A percentile compares a stretch with the other conserved stretches of the same genome.
Conservation (phyloP, 176 grass and related monocot species). For the Cocos nucifera region DNA sequence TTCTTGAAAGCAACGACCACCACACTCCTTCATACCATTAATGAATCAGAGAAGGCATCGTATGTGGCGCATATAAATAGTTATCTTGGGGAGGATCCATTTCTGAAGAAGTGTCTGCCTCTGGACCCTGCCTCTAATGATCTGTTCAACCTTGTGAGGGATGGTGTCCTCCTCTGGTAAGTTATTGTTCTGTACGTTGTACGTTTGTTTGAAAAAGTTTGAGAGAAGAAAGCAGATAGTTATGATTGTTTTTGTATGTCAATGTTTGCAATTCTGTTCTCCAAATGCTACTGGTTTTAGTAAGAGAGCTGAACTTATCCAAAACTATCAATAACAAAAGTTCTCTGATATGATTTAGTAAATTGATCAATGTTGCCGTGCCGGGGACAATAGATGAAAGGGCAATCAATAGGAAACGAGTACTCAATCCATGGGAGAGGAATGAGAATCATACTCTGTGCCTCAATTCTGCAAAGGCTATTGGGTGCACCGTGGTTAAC, state of each 20-base stretch:
- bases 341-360: slow-evolving; percentile 47
- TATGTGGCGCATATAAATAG: slow-evolving; percentile 95
- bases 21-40: slow-evolving; percentile 85
- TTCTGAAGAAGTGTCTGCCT: slow-evolving; percentile 85
- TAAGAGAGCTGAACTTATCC: too few relatives aligned
- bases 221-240: too few relatives aligned
- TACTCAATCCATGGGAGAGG: slow-evolving; percentile 96
- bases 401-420: slow-evolving; percentile 95
- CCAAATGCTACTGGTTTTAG: too few relatives aligned
- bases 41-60: slow-evolving; percentile 82
- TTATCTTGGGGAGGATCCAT: slow-evolving; percentile 75
- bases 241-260: too few relatives aligned
- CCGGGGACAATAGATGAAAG: slow-evolving; percentile 97
- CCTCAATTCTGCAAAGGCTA: slow-evolving; percentile 99
- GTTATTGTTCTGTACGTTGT: not conserved
- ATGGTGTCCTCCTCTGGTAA: slow-evolving; percentile 94
- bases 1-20: slow-evolving; percentile 84
- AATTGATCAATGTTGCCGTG: slow-evolving; percentile 97
- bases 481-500: slow-evolving; percentile 96
- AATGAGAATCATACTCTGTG: slow-evolving; percentile 99
- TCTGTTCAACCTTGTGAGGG: slow-evolving; percentile 74
- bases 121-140: slow-evolving; percentile 67
- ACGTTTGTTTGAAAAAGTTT: too few relatives aligned
- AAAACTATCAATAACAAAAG: too few relatives aligned
- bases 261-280: too few relatives aligned